Percentiles rank a stretch among this genome's conserved stretches.
Evolutionary conservation across 139 green algal genomes (phyloP).

Genomic region (Coccomyxa sp.): DNA sequence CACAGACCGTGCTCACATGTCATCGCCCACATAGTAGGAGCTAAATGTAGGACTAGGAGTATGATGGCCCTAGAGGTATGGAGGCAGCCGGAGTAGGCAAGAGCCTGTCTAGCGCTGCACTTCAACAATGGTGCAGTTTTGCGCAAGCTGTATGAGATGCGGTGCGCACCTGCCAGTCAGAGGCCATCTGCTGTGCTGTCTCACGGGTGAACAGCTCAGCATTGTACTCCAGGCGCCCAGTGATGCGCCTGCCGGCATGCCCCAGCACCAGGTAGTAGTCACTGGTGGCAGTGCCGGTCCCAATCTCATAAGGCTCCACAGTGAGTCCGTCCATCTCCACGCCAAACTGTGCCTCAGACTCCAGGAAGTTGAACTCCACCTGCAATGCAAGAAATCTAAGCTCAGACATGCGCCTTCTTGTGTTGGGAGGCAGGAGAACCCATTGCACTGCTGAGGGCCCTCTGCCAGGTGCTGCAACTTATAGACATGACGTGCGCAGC

Average conservation of each 20-base stretch:
- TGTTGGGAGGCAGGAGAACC: no score
- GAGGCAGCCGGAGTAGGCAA: no score
- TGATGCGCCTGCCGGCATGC: background rate
- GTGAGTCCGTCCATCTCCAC: background rate
- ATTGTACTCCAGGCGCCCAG: conserved; percentile 2
- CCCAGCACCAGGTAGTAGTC: conserved; percentile 3
- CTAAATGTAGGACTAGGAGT: no score
- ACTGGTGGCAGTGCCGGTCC: background rate
- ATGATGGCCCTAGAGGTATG: no score
- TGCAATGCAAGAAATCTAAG: background rate
- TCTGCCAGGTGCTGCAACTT: no score
- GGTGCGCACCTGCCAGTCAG: background rate
- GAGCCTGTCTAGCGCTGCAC: no score
- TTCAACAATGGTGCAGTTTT: no score
- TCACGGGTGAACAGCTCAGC: background rate
- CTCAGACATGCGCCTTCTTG: background rate
- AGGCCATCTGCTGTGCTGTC: background rate
- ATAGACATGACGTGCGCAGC: no score
- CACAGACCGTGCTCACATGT: no score
- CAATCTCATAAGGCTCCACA: background rate
- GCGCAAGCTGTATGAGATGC: background rate
- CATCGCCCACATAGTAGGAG: no score
- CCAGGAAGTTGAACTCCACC: conserved; percentile 3
- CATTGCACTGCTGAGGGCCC: no score
- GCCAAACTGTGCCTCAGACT: conserved; percentile 1